A percentile compares a stretch with the other conserved stretches of the same genome.
phyloP scores from a whole-genome alignment of 345 rosid genomes.

The Corymbia maculata region DNA sequence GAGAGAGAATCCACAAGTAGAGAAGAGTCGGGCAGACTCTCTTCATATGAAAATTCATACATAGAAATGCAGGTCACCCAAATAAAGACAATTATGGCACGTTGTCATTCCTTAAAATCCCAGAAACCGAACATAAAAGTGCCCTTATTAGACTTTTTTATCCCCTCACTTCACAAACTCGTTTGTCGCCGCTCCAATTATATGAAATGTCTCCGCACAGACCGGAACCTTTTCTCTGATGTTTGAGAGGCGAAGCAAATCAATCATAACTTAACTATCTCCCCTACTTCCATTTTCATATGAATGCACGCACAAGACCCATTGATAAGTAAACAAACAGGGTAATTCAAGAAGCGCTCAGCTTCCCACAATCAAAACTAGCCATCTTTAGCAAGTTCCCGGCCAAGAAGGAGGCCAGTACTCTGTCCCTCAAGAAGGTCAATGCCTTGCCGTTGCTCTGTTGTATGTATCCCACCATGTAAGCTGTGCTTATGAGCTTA shows the following conservation, averaged over 20 bases:
- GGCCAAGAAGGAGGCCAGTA: not conserved
- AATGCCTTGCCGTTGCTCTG: slow-evolving; percentile 24
- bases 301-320: not conserved
- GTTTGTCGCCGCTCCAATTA: no score
- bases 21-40: no score
- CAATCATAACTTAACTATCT: not conserved
- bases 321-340: not conserved
- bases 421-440: not conserved
- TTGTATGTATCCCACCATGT: slow-evolving; percentile 37
- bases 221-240: slow-evolving; percentile 26
- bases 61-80: no score
- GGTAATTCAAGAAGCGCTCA: not conserved
- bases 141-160: not conserved
- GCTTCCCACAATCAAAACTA: not conserved
- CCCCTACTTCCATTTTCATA: not conserved
- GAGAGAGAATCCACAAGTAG: no score
- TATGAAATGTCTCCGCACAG: not conserved
- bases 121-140: not conserved
- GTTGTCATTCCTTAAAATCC: not conserved
- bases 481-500: slow-evolving; percentile 33
- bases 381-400: not conserved
- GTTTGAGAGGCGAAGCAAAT: not conserved
- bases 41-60: no score
- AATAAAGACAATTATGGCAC: no score
- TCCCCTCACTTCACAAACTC: not conserved